A percentile compares a stretch with the other conserved stretches of the same genome.
These are phyloP conservation scores for Penicillium sp. DNA, from an alignment of 2,329 filamentous ascomycete species.

Conservation along the genomic window DNA sequence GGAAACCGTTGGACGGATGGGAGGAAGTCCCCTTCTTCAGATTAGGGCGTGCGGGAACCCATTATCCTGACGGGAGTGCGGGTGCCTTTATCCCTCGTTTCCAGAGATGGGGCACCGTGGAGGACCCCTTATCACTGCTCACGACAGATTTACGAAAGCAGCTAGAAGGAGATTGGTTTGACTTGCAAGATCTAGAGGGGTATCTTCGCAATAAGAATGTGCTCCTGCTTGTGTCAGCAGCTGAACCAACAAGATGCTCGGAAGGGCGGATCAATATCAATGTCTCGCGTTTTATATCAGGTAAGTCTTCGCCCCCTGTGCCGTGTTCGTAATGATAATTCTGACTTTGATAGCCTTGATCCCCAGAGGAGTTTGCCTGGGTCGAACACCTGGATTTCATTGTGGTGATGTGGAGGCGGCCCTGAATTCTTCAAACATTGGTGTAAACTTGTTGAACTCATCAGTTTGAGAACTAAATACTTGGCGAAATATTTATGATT, in stretches of 20 bases:
- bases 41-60: conserved; percentile 30
- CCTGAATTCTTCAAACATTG: conserved; percentile 9
- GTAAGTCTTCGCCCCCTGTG: not conserved
- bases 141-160: conserved; percentile 16
- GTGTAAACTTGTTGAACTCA: not conserved
- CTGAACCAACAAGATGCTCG: not conserved
- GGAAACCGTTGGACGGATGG: conserved; percentile 23
- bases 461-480: too few species aligned
- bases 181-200: conserved; percentile 27
- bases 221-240: conserved; percentile 11
- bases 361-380: conserved; percentile 26
- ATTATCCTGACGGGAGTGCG: conserved; percentile 18
- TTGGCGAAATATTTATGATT: not conserved
- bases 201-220: conserved; percentile 25
- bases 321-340: not conserved
- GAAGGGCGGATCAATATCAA: not conserved
- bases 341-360: conserved; percentile 25
- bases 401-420: conserved; percentile 27
- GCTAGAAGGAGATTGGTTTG: conserved; percentile 30
- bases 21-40: conserved; percentile 29
- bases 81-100: conserved; percentile 6
- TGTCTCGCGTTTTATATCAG: not conserved
- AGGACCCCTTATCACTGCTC: conserved; percentile 19
- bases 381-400: conserved; percentile 30
- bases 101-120: conserved; percentile 14